Evolutionary conservation across 2,329 filamentous ascomycete species (phyloP).

Genomic region (Pyrenochaeta sp.): DNA sequence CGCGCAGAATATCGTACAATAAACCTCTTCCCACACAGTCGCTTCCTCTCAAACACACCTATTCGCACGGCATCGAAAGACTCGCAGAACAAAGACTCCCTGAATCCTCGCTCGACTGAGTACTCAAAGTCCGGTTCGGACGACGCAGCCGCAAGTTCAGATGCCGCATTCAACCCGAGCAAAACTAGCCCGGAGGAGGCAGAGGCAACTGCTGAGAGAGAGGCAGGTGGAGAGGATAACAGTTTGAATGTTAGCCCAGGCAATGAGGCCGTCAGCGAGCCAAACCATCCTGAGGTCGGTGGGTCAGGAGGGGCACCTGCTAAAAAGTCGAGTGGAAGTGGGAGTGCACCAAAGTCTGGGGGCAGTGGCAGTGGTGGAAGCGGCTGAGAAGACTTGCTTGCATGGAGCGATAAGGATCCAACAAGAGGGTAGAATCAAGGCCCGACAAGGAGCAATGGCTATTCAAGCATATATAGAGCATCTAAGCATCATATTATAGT

Average conservation of each 20-base stretch:
- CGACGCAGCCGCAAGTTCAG: slow-evolving; percentile 62
- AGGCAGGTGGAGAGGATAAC: slow-evolving; percentile 40
- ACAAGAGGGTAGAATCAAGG: background rate
- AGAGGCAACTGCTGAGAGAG: slow-evolving; percentile 51
- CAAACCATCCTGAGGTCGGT: slow-evolving; percentile 50
- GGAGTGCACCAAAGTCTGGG: slow-evolving; percentile 49
- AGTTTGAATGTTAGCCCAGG: slow-evolving; percentile 67
- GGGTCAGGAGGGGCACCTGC: slow-evolving; percentile 50
- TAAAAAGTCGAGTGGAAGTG: slow-evolving; percentile 44
- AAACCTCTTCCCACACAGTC: background rate
- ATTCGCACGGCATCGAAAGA: slow-evolving; percentile 50
- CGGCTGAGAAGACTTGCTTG: background rate
- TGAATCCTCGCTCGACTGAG: slow-evolving; percentile 73
- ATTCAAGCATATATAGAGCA: background rate
- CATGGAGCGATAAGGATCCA: background rate
- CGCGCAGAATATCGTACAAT: slow-evolving; percentile 13
- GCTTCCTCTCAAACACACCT: slow-evolving; percentile 34
- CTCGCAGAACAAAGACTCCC: slow-evolving; percentile 61
- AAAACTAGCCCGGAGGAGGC: slow-evolving; percentile 73
- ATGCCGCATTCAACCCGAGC: slow-evolving; percentile 73
- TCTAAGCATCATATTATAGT: slow-evolving; percentile 6
- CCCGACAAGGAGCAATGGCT: background rate
- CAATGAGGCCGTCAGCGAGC: slow-evolving; percentile 65
- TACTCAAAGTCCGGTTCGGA: slow-evolving; percentile 74
- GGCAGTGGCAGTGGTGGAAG: background rate